A percentile compares a stretch with the other conserved stretches of the same genome.
phyloP scores from a whole-genome alignment of 1,284 basidiomycete species.

The Papiliotrema laurentii region DNA sequence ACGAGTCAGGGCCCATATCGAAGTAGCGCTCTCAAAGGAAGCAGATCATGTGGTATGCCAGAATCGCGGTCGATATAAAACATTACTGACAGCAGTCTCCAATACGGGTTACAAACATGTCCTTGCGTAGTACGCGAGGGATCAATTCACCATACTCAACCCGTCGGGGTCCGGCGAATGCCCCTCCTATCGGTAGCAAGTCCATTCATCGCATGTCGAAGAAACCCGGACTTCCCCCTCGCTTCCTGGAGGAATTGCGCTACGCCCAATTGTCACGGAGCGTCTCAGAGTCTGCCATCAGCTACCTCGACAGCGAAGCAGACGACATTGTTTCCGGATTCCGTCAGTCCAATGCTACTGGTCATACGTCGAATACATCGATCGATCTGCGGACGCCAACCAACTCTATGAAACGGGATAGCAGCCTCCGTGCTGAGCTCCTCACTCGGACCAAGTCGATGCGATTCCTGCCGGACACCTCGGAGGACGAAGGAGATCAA shows the following conservation, averaged over 20 bases:
- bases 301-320: constrained; percentile 46
- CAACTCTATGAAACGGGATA: constrained; percentile 12
- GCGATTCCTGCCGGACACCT: constrained; percentile 10
- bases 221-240: constrained; percentile 34
- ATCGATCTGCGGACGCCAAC: constrained; percentile 18
- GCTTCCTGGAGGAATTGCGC: constrained; percentile 45
- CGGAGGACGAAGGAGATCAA: constrained; percentile 10
- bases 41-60: constrained; percentile 51
- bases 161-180: constrained; percentile 15
- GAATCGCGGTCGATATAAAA: neutral
- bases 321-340: constrained; percentile 59
- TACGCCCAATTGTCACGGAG: constrained; percentile 36
- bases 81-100: constrained; percentile 22
- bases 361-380: constrained; percentile 58
- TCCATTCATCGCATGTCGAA: constrained; percentile 31
- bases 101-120: constrained; percentile 8
- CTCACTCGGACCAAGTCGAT: constrained; percentile 21
- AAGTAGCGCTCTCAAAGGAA: constrained; percentile 71
- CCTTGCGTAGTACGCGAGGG: constrained; percentile 26
- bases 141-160: constrained; percentile 14
- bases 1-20: constrained; percentile 75
- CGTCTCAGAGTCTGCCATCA: constrained; percentile 28
- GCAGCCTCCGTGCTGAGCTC: constrained; percentile 14
- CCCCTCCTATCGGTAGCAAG: constrained; percentile 42
- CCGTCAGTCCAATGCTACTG: constrained; percentile 53